Base-by-base conservation (phyloP, 495 filamentous ascomycete genomes). In the Diplogelasinospora grovesii region DNA sequence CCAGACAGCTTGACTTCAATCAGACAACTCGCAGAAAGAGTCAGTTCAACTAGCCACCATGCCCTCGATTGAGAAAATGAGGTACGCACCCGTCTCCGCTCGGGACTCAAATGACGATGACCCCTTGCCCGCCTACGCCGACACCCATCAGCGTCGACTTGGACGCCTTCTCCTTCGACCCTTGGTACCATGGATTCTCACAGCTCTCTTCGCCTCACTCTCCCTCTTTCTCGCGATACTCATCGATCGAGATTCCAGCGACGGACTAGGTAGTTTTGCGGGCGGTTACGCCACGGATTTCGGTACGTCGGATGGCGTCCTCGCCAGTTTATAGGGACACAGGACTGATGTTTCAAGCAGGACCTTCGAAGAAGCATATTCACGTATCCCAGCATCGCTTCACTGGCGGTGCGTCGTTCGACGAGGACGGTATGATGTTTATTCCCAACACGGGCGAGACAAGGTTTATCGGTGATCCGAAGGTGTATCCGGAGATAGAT, bases 101-200 rank as follows among this genome's bases (percentile, higher is more conserved):
- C n/a, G n/a, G n/a, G n/a, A n/a, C n/a, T n/a, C n/a, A n/a, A n/a
- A n/a, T n/a, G n/a, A n/a, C n/a, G n/a, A n/a, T n/a, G n/a, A n/a
- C n/a, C n/a, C n/a, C n/a, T n/a, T n/a, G n/a, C n/a, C n/a, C n/a
- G n/a, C n/a, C n/a, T n/a, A n/a, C n/a, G n/a, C n/a, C n/a, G n/a
- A n/a, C n/a, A n/a, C n/a, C n/a, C n/a, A n/a, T n/a, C n/a, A n/a
- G n/a, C n/a, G n/a, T n/a, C n/a, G n/a, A n/a, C n/a, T n/a, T n/a
- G n/a, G n/a, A n/a, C n/a, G n/a, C n/a, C 45, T 57, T 57, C 25
- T 49, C 60, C 25, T 68, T 70, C 24, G 36, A 58, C 27, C 49
- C 59, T 14, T 18, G 5, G 9, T 33, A 5, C 7, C 13, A 8
- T 33, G 30, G 30, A 33, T 6, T 8, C 5, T 33, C 0, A 16